Base-by-base conservation (phyloP, 2,329 filamentous ascomycete species). In the Tolypocladium cylindrosporum region DNA sequence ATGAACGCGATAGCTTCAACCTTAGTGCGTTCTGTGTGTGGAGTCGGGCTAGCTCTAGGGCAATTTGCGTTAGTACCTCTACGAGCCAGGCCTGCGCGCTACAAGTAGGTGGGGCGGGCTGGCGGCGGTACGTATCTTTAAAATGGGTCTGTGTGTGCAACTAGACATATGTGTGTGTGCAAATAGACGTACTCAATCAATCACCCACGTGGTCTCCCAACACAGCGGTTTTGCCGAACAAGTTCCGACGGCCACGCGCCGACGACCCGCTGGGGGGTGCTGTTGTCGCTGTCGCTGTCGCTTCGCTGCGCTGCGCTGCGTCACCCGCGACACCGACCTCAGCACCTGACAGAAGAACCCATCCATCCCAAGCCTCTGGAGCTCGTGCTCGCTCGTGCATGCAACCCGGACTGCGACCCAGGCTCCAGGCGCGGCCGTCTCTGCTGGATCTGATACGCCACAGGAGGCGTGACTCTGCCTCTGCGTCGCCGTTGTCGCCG, bases 381-480 rank as follows among this genome's bases (percentile, higher is more conserved):
- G 48, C 48, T 40, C 48, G 48, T n/a, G 39, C 39, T 41, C 43
- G 36, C 55, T 54, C 58, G 66, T 76, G 74, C 63, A 82, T 82
- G 79, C 75, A 78, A 61, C 71, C 79, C 66, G 79, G 79, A 71
- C 72, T 81, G 59, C 74, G 72, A 58, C 77, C 77, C 56, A 74
- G 72, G 60, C 71, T 82, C 63, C 77, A 74, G 77, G 75, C 77
- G 65, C 75, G 79, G 71, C 78, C 76, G 65, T 81, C 79, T 61
- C 70, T 82, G 64, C 75, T 82, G 69, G 79, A 82, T 61, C 73
- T 82, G 59, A 70, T 78, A 62, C 72, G 73, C 60, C 66, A 71
- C 63, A 66, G 67, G 59, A 68, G 68, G 60, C 71, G 66, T 66
- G 65, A 66, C 64, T 58, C 58, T 36, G 52, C 31, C 24, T 56